Percentiles rank a stretch among this genome's conserved stretches.
Evolutionary conservation across 805 yeast species (phyloP).

Genomic region (Saccharomyces paradoxus): DNA sequence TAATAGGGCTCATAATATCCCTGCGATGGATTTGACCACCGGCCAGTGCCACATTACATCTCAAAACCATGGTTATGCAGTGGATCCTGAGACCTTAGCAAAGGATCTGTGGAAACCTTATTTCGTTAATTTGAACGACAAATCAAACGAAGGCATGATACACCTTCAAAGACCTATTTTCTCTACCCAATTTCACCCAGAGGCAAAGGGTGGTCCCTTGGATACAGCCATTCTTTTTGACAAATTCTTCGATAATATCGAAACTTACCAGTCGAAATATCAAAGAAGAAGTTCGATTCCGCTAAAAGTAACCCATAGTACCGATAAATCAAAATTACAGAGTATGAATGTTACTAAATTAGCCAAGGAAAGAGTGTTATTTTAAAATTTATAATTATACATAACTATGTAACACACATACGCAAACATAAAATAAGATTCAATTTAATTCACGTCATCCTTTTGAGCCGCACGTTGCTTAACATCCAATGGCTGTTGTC

Average conservation of each 20-base stretch:
- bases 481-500: neutral
- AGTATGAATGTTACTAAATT: constrained; percentile 18
- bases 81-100: constrained; percentile 70
- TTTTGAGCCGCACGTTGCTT: neutral
- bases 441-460: neutral
- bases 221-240: constrained; percentile 90
- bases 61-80: constrained; percentile 98
- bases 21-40: constrained; percentile 80
- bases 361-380: constrained; percentile 29
- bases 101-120: constrained; percentile 68
- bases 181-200: constrained; percentile 98
- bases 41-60: constrained; percentile 97
- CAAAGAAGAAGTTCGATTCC: neutral
- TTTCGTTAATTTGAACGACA: constrained; percentile 88
- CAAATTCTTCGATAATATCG: constrained; percentile 69
- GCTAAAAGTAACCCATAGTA: constrained; percentile 2
- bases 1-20: constrained; percentile 97
- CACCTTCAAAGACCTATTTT: constrained; percentile 83
- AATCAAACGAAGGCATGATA: constrained; percentile 95
- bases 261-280: constrained; percentile 37
- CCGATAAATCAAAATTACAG: constrained; percentile 6
- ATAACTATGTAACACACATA: neutral
- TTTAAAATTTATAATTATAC: neutral
- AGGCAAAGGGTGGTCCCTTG: constrained; percentile 97
- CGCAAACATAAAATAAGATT: neutral